These are phyloP conservation scores for Pythium grandisporangium DNA, from an alignment of 352 stramenopile species.

Conservation along the genomic window DNA sequence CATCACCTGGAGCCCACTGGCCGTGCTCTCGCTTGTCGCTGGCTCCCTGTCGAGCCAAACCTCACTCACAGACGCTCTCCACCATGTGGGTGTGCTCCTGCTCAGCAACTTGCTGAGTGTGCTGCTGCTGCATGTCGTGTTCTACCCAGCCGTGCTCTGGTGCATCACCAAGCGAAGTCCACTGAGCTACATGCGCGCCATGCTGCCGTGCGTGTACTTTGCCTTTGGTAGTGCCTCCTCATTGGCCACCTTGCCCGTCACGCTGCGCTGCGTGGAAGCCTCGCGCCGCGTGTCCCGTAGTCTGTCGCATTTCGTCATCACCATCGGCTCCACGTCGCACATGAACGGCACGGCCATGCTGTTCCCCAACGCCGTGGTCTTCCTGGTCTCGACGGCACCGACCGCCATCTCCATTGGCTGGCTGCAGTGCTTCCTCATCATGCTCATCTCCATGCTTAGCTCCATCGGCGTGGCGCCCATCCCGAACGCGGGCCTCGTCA, in stretches of 20 bases:
- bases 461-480: constrained; percentile 56
- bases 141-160: constrained; percentile 46
- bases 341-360: constrained; percentile 77
- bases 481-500: constrained; percentile 58
- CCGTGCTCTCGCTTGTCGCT: constrained; percentile 61
- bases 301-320: constrained; percentile 59
- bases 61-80: constrained; percentile 26
- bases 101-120: constrained; percentile 36
- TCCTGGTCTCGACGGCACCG: constrained; percentile 44
- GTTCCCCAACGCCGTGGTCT: constrained; percentile 58
- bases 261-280: constrained; percentile 51
- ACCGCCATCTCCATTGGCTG: constrained; percentile 26
- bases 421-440: constrained; percentile 42
- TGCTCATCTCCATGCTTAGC: constrained; percentile 47
- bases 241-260: constrained; percentile 52
- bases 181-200: constrained; percentile 47
- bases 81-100: constrained; percentile 48
- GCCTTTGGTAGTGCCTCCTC: constrained; percentile 59
- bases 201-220: constrained; percentile 57
- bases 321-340: constrained; percentile 57
- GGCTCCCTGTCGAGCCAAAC: constrained; percentile 43
- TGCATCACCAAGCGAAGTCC: constrained; percentile 33
- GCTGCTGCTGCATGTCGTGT: constrained; percentile 38
- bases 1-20: constrained; percentile 55
- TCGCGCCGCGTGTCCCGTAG: constrained; percentile 46